phyloP scores from a whole-genome alignment of 257 asterid genomes.

The Lithospermum erythrorhizon region DNA sequence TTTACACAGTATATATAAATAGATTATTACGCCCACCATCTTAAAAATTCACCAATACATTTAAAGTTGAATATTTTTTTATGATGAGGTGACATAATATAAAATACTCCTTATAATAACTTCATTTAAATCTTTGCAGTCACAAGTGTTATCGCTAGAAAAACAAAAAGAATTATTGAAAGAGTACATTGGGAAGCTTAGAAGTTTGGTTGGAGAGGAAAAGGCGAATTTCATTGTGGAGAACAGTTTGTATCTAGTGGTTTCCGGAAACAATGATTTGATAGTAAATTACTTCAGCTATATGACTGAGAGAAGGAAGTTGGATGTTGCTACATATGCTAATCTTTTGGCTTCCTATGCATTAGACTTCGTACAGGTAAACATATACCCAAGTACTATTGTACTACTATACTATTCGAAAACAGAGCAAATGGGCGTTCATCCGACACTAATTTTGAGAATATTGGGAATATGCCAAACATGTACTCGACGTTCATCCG shows the following conservation, averaged over 20 bases:
- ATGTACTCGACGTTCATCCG: no score
- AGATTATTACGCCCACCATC: no score
- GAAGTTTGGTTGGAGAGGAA: constrained; percentile 19
- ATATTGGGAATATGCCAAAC: no score
- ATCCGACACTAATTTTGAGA: no score
- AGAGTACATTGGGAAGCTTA: constrained; percentile 20
- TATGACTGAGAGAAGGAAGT: constrained; percentile 10
- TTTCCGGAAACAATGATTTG: constrained; percentile 25
- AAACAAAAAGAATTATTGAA: constrained; percentile 18
- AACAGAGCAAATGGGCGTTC: no score
- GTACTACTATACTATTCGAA: no score
- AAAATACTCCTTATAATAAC: no score
- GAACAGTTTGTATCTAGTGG: constrained; percentile 17
- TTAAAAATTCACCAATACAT: no score
- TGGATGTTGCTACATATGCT: constrained; percentile 14
- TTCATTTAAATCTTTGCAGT: constrained; percentile 8
- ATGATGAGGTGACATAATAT: no score
- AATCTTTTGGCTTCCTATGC: constrained; percentile 16
- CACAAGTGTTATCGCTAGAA: constrained; percentile 11
- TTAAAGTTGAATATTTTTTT: no score
- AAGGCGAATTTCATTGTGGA: constrained; percentile 9
- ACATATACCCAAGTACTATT: no score
- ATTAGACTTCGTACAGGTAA: constrained; percentile 14
- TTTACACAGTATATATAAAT: no score
- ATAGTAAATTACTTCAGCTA: constrained; percentile 16